Base-by-base conservation (phyloP, 176 grass and related monocot genomes). In the Zoysia pacifica region DNA sequence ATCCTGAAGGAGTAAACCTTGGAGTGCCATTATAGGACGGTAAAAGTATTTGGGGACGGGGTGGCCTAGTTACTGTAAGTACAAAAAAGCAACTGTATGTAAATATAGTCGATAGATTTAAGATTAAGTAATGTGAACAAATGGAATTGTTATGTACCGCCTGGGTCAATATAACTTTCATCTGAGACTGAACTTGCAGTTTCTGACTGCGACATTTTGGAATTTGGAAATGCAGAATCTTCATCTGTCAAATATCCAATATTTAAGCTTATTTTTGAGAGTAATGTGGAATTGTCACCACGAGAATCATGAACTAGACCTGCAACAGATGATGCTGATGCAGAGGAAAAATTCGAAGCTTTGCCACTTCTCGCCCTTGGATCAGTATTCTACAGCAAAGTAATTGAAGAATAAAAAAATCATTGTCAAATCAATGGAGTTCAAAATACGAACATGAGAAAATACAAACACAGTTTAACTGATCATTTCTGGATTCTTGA, bases 1-100 rank as follows among this genome's bases (percentile, higher is more conserved):
- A 95, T 55, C 64, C 92, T 70, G 92, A 88, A 62, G 96, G 96
- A 64, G 88, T 95, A 20, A 91, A 62, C 78, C 77, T 95, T 70
- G 96, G 96, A 12, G 92, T 99, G 79, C 8, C 79, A 70, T 89
- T 85, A 81, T 83, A 91, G 62, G 90, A 99, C 51, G 86, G 45
- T 76, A 95, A 76, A 65, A 83, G 85, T 56, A 81, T 63, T 75
- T 67, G 64, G 59, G 72, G 13, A 79, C 76, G 87, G 4, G 70
- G 72, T 84, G 75, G 86, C 78, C 84, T 99, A 68, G 79, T 68
- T 20, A 76, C 96, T 99, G 65, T 2, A 65, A 60, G 15, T 86
- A 82, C 70, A 54, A 41, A 76, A n/a, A 86, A 28, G 7, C 16
- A 19, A 28, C 28, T 28, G 28, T 28, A 28, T 28, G 28, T 28